phyloP scores from a whole-genome alignment of 345 rosid species.

The Dovyalis caffra region DNA sequence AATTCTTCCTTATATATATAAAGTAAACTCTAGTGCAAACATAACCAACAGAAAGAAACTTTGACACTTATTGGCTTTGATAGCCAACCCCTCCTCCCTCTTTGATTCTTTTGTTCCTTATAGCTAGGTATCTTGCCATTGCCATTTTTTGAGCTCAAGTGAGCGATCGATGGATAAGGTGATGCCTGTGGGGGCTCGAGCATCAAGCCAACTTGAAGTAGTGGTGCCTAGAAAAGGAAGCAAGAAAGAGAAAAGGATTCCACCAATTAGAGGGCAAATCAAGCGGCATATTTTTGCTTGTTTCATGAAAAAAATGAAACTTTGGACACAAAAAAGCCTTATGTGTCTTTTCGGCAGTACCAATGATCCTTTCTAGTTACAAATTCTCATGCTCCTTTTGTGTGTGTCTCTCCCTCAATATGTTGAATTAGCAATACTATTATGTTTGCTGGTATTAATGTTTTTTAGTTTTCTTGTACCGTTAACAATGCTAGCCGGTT shows the following conservation, averaged over 20 bases:
- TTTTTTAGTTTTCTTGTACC: too few relatives aligned
- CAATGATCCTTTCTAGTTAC: background rate
- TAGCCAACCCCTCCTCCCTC: background rate
- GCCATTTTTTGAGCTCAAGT: background rate
- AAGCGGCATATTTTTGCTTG: background rate
- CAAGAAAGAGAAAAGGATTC: background rate
- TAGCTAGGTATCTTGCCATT: background rate
- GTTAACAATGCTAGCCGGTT: background rate
- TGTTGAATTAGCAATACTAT: background rate
- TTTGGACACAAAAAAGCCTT: background rate
- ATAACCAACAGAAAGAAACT: too few relatives aligned
- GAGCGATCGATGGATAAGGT: background rate
- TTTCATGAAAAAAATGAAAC: background rate
- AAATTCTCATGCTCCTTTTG: background rate
- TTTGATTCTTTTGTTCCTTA: too few relatives aligned
- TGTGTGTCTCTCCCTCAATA: background rate
- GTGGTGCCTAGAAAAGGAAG: background rate
- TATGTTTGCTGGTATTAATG: background rate
- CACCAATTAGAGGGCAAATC: background rate
- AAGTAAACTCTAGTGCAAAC: background rate
- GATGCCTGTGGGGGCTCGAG: background rate
- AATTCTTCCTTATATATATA: background rate
- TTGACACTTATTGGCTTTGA: too few relatives aligned
- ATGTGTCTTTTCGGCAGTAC: background rate
- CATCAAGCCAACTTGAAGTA: background rate